A percentile compares a stretch with the other conserved stretches of the same genome.
These are phyloP conservation scores for Botrytis squamosa DNA, from an alignment of 2,329 filamentous ascomycete genomes.

Conservation along the genomic window DNA sequence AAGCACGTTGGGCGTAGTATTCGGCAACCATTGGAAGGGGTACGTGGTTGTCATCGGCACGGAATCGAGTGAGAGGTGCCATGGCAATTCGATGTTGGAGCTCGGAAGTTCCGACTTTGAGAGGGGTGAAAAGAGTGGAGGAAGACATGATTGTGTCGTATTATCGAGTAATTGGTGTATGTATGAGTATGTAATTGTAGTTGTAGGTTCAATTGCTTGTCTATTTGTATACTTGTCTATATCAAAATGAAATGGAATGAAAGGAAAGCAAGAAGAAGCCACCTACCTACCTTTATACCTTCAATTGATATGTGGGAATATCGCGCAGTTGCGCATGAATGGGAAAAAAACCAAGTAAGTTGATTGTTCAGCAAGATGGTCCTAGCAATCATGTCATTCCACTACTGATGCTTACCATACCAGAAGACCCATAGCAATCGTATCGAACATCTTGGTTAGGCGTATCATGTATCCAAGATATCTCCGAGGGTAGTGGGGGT, in stretches of 20 bases:
- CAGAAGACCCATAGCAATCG: neutral
- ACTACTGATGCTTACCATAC: neutral
- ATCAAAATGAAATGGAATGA: neutral
- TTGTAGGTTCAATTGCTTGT: neutral
- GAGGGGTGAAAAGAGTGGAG: constrained; percentile 45
- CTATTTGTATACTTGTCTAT: neutral
- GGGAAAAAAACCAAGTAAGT: neutral
- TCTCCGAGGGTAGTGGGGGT: neutral
- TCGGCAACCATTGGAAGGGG: constrained; percentile 46
- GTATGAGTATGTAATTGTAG: neutral
- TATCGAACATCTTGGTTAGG: neutral
- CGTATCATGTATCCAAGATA: neutral
- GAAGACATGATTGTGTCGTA: constrained; percentile 14
- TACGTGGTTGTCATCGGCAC: constrained; percentile 48
- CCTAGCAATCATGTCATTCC: neutral
- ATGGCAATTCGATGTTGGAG: constrained; percentile 51
- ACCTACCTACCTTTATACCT: neutral
- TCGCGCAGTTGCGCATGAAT: neutral
- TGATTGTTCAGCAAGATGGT: constrained; percentile 6
- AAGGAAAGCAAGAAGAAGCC: neutral
- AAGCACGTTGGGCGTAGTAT: constrained; percentile 54
- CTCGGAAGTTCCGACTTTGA: constrained; percentile 44
- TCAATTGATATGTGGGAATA: neutral
- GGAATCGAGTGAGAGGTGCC: constrained; percentile 57
- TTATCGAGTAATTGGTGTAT: neutral